These are phyloP conservation scores for Barnettozyma sucrosica DNA, from an alignment of 805 yeast species.

Conservation along the genomic window DNA sequence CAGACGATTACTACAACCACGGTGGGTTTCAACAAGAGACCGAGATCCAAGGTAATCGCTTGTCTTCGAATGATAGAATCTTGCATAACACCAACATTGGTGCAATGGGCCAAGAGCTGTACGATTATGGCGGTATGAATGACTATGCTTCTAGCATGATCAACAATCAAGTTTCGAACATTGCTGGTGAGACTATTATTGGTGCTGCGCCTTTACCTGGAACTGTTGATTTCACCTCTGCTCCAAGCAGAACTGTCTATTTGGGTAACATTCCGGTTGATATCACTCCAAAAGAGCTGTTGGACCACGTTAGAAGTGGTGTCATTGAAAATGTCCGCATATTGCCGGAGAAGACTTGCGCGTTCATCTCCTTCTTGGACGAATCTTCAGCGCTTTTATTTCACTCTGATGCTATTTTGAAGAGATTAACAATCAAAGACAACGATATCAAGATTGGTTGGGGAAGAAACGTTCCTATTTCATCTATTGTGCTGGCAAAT, in stretches of 20 bases:
- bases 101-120: background rate
- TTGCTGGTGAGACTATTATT: slow-evolving; percentile 10
- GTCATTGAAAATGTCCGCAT: slow-evolving; percentile 74
- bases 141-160: background rate
- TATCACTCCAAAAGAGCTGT: slow-evolving; percentile 70
- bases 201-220: slow-evolving; percentile 4
- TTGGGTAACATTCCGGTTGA: slow-evolving; percentile 85
- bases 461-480: slow-evolving; percentile 78
- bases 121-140: background rate
- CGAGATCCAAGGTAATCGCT: background rate
- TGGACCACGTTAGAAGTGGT: slow-evolving; percentile 90
- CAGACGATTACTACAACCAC: slow-evolving; percentile 6
- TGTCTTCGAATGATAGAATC: background rate
- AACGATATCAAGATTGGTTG: slow-evolving; percentile 86
- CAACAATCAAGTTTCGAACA: background rate
- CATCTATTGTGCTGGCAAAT: slow-evolving; percentile 67
- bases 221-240: slow-evolving; percentile 31
- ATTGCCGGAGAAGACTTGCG: slow-evolving; percentile 82
- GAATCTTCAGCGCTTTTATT: slow-evolving; percentile 84
- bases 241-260: slow-evolving; percentile 82
- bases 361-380: slow-evolving; percentile 84
- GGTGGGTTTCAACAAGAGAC: slow-evolving; percentile 4
- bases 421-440: slow-evolving; percentile 72
- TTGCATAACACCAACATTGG: background rate
- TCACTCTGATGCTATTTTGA: slow-evolving; percentile 88